Evolutionary conservation across 2,329 filamentous ascomycete species (phyloP), one percentile per base, ranked within the genome.

Genomic region (Alternaria sp.): DNA sequence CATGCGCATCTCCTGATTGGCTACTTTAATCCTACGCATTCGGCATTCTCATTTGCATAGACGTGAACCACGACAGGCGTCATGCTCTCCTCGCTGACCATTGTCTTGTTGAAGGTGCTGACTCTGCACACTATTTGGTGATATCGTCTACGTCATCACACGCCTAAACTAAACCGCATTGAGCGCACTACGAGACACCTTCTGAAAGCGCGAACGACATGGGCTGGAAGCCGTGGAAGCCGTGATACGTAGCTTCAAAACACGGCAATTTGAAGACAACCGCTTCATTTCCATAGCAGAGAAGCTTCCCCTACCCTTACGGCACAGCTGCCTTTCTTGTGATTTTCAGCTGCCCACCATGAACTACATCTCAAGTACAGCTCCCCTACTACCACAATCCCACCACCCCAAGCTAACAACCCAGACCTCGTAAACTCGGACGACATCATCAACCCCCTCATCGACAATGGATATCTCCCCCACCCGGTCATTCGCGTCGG

Each of bases 381-480:
- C 15, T n/a, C 33, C 33, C 33, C 33, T 6, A 23, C 47, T 10
- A 26, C 28, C 15, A 20, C 30, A 20, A 23, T 30, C 55, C 41
- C 15, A 23, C 28, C 33, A 57, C 45, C 41, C 37, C 18, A 49
- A 56, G 28, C 23, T 54, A 55, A 47, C 41, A 10, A 8, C 3
- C 2, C 63, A 78, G 75, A 71, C 49, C 69, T 72, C 58, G 65
- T 77, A 20, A 69, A 71, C 60, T 67, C 70, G 20, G 74, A 75
- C 47, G 51, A 65, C 33, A 37, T 75, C 28, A 70, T 77, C 44
- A 75, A 78, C 28, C 73, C 77, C 10, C 68, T 91, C 61, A 84
- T 92, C 41, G 89, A 92, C 76, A 83, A 84, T 65, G 90, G 89
- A 63, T 89, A 89, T 73, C 83, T 92, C 28, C 90, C 90, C 4